Evolutionary conservation across 352 stramenopile species (phyloP).

Genomic region (Phytophthora kernoviae): DNA sequence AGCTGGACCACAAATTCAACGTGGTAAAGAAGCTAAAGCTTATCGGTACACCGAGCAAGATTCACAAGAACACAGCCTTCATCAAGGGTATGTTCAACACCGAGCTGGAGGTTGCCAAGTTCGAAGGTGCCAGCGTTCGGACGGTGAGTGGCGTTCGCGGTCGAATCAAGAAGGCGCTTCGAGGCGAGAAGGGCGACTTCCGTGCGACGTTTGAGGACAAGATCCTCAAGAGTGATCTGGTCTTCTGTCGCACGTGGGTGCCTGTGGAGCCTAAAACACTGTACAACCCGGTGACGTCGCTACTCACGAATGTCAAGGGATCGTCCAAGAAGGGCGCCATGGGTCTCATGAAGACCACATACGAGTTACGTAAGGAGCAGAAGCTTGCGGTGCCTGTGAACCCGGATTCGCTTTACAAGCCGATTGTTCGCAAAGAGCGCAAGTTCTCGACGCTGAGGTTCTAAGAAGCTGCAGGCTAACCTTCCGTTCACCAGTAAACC

Average conservation of each 20-base stretch:
- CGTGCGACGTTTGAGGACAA: constrained; percentile 99
- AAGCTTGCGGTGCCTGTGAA: constrained; percentile 96
- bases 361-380: constrained; percentile 94
- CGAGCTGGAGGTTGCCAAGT: constrained; percentile 96
- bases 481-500: constrained; percentile 98
- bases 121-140: constrained; percentile 96
- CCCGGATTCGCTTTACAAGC: constrained; percentile 98
- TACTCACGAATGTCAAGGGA: constrained; percentile 58
- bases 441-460: constrained; percentile 93
- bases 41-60: constrained; percentile 97
- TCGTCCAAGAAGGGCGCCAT: constrained; percentile 52
- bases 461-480: constrained; percentile 96
- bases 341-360: constrained; percentile 95
- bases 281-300: constrained; percentile 97
- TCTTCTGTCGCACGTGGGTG: constrained; percentile 99
- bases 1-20: constrained; percentile 97
- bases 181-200: constrained; percentile 95
- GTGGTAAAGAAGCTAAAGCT: constrained; percentile 99
- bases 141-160: constrained; percentile 99
- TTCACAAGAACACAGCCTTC: constrained; percentile 99
- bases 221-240: constrained; percentile 98
- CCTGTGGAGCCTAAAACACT: constrained; percentile 98
- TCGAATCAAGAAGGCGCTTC: constrained; percentile 97
- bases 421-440: constrained; percentile 93
- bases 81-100: constrained; percentile 98